Evolutionary conservation across 805 yeast species (phyloP).

Genomic region (Wickerhamiella lipophila): DNA sequence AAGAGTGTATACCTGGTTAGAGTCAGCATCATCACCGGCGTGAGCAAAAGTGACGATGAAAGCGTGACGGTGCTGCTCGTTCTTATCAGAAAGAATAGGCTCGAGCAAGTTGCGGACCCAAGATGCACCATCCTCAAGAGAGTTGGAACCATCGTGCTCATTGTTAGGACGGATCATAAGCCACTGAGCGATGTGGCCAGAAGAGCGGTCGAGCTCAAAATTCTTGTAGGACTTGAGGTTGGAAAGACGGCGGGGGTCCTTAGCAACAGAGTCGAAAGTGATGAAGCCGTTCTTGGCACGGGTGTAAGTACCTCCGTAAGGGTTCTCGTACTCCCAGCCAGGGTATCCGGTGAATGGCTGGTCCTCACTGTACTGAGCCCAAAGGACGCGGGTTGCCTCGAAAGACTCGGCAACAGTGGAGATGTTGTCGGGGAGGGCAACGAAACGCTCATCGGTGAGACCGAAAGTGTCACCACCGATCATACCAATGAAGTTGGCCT

Average conservation of each 20-base stretch:
- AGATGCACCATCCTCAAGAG: slow-evolving; percentile 35
- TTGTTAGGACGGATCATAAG: slow-evolving; percentile 42
- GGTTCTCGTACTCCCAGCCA: slow-evolving; percentile 36
- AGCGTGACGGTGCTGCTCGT: slow-evolving; percentile 38
- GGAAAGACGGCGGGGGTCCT: slow-evolving; percentile 29
- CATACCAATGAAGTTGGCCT: slow-evolving; percentile 41
- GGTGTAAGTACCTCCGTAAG: slow-evolving; percentile 32
- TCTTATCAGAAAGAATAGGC: slow-evolving; percentile 27
- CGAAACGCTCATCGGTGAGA: slow-evolving; percentile 36
- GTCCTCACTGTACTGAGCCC: slow-evolving; percentile 45
- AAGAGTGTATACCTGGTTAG: slow-evolving; percentile 36
- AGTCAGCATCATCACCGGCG: slow-evolving; percentile 33
- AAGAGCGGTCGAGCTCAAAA: slow-evolving; percentile 32
- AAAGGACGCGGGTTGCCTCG: slow-evolving; percentile 36
- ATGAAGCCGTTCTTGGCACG: slow-evolving; percentile 43
- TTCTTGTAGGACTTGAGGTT: slow-evolving; percentile 39
- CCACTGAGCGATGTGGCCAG: slow-evolving; percentile 39
- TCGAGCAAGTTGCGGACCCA: slow-evolving; percentile 37
- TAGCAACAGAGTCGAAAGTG: slow-evolving; percentile 32
- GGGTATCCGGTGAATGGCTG: slow-evolving; percentile 41
- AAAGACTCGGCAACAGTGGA: slow-evolving; percentile 39
- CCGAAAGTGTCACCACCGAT: slow-evolving; percentile 43
- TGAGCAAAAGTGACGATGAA: slow-evolving; percentile 41
- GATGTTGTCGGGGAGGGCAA: slow-evolving; percentile 35
- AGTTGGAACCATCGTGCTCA: slow-evolving; percentile 42